Conservation (phyloP, 768 basidiomycete species). For the Leccinum longicurvipes region DNA sequence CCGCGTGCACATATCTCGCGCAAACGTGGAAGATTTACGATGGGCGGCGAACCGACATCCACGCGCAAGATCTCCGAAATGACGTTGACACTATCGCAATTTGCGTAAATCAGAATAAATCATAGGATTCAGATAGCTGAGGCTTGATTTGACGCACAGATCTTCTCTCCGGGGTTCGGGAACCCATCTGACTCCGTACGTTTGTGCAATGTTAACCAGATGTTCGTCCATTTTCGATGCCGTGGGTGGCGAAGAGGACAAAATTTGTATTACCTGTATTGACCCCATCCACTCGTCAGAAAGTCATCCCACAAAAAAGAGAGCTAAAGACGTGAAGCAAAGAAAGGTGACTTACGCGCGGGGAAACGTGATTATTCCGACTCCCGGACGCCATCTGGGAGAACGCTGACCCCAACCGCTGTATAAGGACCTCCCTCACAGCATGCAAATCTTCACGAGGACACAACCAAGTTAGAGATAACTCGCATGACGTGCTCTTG, state of each 20-base stretch:
- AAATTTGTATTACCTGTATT: conserved; percentile 47
- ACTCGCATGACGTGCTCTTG: neutral
- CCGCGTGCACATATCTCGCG: conserved; percentile 60
- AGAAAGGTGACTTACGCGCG: conserved; percentile 35
- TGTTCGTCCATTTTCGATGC: conserved; percentile 54
- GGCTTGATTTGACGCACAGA: conserved; percentile 41
- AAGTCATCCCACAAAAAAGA: neutral
- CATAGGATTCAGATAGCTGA: neutral
- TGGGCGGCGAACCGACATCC: conserved; percentile 37
- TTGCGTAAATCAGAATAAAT: neutral
- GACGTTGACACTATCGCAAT: conserved; percentile 41
- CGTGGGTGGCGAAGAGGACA: conserved; percentile 53
- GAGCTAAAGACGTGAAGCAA: neutral
- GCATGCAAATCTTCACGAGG: conserved; percentile 49
- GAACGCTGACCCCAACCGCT: conserved; percentile 58
- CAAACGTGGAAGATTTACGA: conserved; percentile 55
- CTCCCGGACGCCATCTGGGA: conserved; percentile 48
- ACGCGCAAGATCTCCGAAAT: conserved; percentile 61
- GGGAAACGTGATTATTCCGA: conserved; percentile 52
- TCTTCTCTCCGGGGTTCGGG: conserved; percentile 61
- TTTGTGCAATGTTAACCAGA: conserved; percentile 50
- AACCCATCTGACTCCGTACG: conserved; percentile 55
- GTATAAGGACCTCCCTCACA: conserved; percentile 52
- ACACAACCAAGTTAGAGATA: neutral
- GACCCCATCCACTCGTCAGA: neutral